Evolutionary conservation across 2,329 filamentous ascomycete species (phyloP).

Genomic region (Cladosporium velox): DNA sequence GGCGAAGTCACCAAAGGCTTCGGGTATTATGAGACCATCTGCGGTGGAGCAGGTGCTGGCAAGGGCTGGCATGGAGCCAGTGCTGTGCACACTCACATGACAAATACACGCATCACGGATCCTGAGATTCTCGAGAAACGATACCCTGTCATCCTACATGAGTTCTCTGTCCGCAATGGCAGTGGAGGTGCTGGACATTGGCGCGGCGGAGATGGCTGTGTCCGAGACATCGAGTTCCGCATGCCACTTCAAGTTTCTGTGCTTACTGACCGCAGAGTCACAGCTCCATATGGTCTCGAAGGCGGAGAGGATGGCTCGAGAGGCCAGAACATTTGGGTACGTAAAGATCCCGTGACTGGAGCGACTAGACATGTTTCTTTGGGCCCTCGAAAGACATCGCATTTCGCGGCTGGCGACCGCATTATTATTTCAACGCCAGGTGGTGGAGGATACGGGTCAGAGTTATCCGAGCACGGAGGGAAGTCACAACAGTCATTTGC

Average conservation of each 20-base stretch:
- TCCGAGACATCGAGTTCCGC: slow-evolving; percentile 37
- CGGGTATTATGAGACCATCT: slow-evolving; percentile 41
- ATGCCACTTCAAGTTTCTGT: slow-evolving; percentile 35
- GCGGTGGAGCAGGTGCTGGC: slow-evolving; percentile 40
- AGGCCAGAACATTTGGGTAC: slow-evolving; percentile 39
- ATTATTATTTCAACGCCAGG: slow-evolving; percentile 65
- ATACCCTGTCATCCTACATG: slow-evolving; percentile 39
- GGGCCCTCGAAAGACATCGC: slow-evolving; percentile 29
- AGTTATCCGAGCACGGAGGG: slow-evolving; percentile 53
- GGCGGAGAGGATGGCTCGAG: slow-evolving; percentile 37
- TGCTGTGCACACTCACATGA: slow-evolving; percentile 41
- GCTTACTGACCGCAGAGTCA: slow-evolving; percentile 37
- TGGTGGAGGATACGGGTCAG: slow-evolving; percentile 75
- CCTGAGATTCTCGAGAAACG: slow-evolving; percentile 40
- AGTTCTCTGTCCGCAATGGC: slow-evolving; percentile 37
- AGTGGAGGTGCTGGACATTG: slow-evolving; percentile 35
- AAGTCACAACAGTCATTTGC: slow-evolving; percentile 28
- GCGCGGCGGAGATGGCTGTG: slow-evolving; percentile 37
- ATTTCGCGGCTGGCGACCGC: slow-evolving; percentile 27
- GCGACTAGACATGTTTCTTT: slow-evolving; percentile 45
- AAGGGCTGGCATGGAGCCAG: slow-evolving; percentile 36
- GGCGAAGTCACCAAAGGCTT: slow-evolving; percentile 33
- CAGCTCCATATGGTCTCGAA: slow-evolving; percentile 38
- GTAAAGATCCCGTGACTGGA: slow-evolving; percentile 56
- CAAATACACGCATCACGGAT: slow-evolving; percentile 43